Conservation (phyloP, 192 early-diverging fungal species). For the Coemansia sp. region DNA sequence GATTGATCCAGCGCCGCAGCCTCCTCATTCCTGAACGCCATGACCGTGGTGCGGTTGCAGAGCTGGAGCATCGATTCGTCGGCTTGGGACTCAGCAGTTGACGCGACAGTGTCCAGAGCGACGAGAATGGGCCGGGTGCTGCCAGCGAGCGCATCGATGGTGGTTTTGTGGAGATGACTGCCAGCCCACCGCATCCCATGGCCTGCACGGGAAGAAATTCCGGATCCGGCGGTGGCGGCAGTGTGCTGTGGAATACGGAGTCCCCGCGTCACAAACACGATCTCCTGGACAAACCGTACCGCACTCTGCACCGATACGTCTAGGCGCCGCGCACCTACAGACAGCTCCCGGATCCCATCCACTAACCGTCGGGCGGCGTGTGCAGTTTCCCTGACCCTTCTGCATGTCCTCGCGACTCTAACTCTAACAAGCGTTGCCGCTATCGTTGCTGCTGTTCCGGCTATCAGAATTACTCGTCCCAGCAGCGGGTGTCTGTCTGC, state of each 20-base stretch:
- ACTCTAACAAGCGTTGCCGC: not conserved
- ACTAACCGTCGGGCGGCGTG: not conserved
- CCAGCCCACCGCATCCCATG: slow-evolving; percentile 19
- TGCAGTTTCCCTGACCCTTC: not conserved
- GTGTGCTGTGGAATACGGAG: slow-evolving; percentile 21
- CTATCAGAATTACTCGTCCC: not conserved
- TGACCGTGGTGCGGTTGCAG: not conserved
- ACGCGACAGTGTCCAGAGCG: not conserved
- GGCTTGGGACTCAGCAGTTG: not conserved
- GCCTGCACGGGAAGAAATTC: slow-evolving; percentile 7
- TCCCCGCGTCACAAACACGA: slow-evolving; percentile 30
- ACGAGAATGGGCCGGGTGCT: not conserved
- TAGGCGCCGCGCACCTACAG: slow-evolving; percentile 13
- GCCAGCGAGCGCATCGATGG: not conserved
- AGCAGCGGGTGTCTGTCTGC: not conserved
- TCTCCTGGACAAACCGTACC: slow-evolving; percentile 30
- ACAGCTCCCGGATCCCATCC: not conserved
- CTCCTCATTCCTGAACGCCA: not conserved
- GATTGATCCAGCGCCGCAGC: not conserved
- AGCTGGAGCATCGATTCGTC: not conserved
- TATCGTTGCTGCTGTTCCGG: not conserved
- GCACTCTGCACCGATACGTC: slow-evolving; percentile 27
- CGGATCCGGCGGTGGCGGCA: not conserved
- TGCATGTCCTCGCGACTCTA: not conserved
- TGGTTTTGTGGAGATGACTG: slow-evolving; percentile 17